phyloP scores from a whole-genome alignment of 257 asterid species.

The Sherardia arvensis region DNA sequence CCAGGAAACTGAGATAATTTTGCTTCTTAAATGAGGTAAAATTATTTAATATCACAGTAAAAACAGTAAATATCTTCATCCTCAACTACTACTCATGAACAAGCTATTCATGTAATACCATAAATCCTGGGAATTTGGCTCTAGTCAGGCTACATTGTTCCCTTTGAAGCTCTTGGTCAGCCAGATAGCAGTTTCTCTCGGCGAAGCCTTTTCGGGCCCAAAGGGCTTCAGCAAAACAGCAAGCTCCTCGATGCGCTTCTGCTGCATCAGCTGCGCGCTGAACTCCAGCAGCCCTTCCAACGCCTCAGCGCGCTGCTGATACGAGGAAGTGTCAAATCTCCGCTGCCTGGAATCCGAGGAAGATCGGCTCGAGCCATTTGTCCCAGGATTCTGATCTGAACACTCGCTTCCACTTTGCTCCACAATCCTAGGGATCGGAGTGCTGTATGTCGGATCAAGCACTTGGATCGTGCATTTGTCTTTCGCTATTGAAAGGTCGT shows the following conservation, averaged over 20 bases:
- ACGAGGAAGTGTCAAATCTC: slow-evolving; percentile 68
- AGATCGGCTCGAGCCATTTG: slow-evolving; percentile 51
- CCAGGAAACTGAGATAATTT: not conserved
- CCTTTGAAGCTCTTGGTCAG: slow-evolving; percentile 89
- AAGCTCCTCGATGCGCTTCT: slow-evolving; percentile 78
- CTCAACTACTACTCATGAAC: slow-evolving; percentile 27
- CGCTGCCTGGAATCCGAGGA: slow-evolving; percentile 66
- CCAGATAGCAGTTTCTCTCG: slow-evolving; percentile 96
- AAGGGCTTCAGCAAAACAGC: slow-evolving; percentile 80
- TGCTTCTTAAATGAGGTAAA: not conserved
- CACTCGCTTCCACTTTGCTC: slow-evolving; percentile 49
- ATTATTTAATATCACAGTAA: not conserved
- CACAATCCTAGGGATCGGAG: slow-evolving; percentile 14
- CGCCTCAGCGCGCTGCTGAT: slow-evolving; percentile 93
- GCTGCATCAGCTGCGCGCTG: slow-evolving; percentile 80
- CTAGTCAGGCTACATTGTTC: slow-evolving; percentile 27
- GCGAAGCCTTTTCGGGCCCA: slow-evolving; percentile 85
- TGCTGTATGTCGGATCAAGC: slow-evolving; percentile 26
- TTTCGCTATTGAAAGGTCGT: slow-evolving; percentile 50
- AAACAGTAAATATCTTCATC: not conserved
- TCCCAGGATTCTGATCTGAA: slow-evolving; percentile 47
- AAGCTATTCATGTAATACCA: slow-evolving; percentile 35
- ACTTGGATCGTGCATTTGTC: slow-evolving; percentile 75
- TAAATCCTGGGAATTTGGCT: slow-evolving; percentile 1
- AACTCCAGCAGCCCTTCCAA: slow-evolving; percentile 94